A percentile compares a stretch with the other conserved stretches of the same genome.
These are phyloP conservation scores for Penicillium atrosanguineum DNA, from an alignment of 495 filamentous ascomycete species.

Conservation along the genomic window DNA sequence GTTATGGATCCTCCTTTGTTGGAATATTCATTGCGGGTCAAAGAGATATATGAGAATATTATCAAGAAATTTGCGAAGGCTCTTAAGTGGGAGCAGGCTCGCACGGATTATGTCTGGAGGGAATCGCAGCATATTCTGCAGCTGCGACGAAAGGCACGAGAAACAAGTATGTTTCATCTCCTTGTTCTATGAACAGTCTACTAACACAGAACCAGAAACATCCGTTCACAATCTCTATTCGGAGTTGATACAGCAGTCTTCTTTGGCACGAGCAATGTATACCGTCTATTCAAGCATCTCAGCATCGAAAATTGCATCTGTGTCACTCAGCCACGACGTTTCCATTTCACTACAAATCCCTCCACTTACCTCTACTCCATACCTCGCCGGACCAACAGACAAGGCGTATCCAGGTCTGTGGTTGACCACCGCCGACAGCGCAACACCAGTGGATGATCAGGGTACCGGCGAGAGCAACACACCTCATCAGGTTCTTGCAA, in stretches of 20 bases:
- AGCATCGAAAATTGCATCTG: conserved; percentile 74
- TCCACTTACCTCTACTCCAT: conserved; percentile 69
- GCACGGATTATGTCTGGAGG: conserved; percentile 81
- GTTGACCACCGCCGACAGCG: conserved; percentile 80
- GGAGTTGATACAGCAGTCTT: conserved; percentile 69
- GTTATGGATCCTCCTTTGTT: conserved; percentile 75
- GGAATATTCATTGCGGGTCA: conserved; percentile 69
- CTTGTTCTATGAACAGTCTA: neutral
- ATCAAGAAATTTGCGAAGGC: conserved; percentile 87
- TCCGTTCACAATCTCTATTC: conserved; percentile 42
- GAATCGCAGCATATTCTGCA: conserved; percentile 75
- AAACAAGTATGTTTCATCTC: conserved; percentile 57
- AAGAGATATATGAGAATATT: conserved; percentile 82
- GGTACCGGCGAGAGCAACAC: conserved; percentile 51
- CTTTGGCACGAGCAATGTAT: conserved; percentile 79
- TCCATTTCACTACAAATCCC: conserved; percentile 86
- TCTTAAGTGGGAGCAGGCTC: conserved; percentile 86
- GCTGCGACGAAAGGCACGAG: conserved; percentile 74
- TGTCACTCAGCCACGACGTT: conserved; percentile 55
- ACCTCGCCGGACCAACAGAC: conserved; percentile 65
- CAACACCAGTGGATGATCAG: conserved; percentile 61
- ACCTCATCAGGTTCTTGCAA: conserved; percentile 61
- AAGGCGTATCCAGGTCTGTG: conserved; percentile 69
- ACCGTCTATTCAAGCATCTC: conserved; percentile 79
- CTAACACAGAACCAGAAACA: conserved; percentile 25